Base-by-base conservation (phyloP, 2,329 filamentous ascomycete genomes). In the Ophioceras dolichostomum region DNA sequence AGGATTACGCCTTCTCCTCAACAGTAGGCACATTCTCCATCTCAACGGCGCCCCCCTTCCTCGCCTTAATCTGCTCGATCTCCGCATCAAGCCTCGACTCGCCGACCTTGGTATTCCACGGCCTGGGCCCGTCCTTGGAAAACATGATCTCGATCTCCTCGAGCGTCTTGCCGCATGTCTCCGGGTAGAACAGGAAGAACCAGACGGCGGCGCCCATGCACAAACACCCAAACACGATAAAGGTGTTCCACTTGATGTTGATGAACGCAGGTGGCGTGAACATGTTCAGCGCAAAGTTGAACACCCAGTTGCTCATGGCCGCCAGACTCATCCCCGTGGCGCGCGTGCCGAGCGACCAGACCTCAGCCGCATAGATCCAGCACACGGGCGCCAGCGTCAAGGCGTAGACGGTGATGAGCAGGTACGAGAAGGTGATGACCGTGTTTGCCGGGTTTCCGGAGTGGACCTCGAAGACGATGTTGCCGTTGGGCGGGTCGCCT, bases 351-450 rank as follows among this genome's bases (percentile, higher is more conserved):
- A 78, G 60, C 1, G 71, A 73, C 68, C 70, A 79, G 3, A 78
- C 69, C 53, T 82, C 77, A 13, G 73, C 70, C 0, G 72, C 70
- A 46, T 82, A 81, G 32, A 79, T 67, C 76, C 76, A 80, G 38
- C 68, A 72, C 3, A 77, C 70, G 1, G 75, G 74, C 0, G 73
- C 76, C 14, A 76, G 64, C 0, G 74, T 79, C n/a, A 78, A 59
- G 1, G 72, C 69, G 49, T 80, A 80, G 43, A 76, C 61, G 45
- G 78, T 65, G 47, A 79, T 72, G 40, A 80, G 65, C 13, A 80
- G 62, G 50, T 79, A 80, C 35, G 68, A 74, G 47, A 79, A 79
- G 16, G 72, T 71, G 43, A 81, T 81, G 38, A 82, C 71, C 2
- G 69, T 69, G 48, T 79, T 67, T 16, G 76, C 70, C 10, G 71